Percentiles rank a stretch among this genome's conserved stretches.
phyloP scores from a whole-genome alignment of 2,329 filamentous ascomycete genomes.

The Alternaria conjuncta region DNA sequence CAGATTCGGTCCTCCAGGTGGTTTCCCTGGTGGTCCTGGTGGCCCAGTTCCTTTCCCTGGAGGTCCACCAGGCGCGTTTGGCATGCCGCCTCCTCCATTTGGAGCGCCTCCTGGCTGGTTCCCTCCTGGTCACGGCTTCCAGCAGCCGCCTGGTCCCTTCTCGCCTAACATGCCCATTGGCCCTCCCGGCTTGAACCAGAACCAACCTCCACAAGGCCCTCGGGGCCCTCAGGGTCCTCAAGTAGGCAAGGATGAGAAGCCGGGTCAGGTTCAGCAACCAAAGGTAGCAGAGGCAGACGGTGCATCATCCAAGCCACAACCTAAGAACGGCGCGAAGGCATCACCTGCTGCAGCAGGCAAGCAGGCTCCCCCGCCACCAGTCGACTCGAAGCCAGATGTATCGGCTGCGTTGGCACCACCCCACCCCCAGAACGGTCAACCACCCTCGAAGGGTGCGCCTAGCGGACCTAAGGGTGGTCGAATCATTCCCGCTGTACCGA shows the following conservation, averaged over 20 bases:
- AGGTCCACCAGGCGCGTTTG: constrained; percentile 61
- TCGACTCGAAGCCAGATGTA: constrained; percentile 71
- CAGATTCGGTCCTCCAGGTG: constrained; percentile 55
- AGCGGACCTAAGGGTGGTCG: constrained; percentile 58
- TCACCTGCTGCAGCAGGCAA: constrained; percentile 52
- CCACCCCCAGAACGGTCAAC: constrained; percentile 42
- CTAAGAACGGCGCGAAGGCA: constrained; percentile 59
- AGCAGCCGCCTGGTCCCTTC: constrained; percentile 70
- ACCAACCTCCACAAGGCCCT: constrained; percentile 49
- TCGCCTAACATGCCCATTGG: constrained; percentile 66
- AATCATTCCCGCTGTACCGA: constrained; percentile 70
- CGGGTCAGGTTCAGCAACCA: constrained; percentile 31
- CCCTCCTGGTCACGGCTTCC: constrained; percentile 77
- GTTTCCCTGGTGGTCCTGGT: constrained; percentile 51
- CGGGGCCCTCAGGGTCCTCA: constrained; percentile 42
- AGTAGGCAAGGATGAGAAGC: constrained; percentile 37
- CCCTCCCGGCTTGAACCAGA: constrained; percentile 57
- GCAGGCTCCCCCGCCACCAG: constrained; percentile 67
- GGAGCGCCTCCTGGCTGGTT: constrained; percentile 77
- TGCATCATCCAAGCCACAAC: constrained; percentile 56
- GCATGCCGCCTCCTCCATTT: constrained; percentile 73
- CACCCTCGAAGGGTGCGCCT: constrained; percentile 47
- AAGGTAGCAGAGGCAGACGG: constrained; percentile 55
- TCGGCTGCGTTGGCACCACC: constrained; percentile 63
- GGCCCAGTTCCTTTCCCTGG: constrained; percentile 57